These are phyloP conservation scores for Cucurbitaria berberidis DNA, from an alignment of 2,329 filamentous ascomycete genomes.

Conservation along the genomic window DNA sequence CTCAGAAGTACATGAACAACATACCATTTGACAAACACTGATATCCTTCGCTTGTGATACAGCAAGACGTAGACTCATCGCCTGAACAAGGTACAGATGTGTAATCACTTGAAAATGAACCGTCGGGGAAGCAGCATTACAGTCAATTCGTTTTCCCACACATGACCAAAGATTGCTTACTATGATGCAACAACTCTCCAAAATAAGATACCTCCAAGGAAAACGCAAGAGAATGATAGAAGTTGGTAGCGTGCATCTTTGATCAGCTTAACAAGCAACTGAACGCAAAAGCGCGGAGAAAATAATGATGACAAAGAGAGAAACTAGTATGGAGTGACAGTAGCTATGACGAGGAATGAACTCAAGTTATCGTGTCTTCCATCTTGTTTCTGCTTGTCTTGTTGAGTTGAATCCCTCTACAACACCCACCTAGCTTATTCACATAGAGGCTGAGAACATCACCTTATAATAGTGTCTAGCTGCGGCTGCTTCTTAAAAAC, in stretches of 20 bases:
- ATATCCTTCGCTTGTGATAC: constrained; percentile 18
- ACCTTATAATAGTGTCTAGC: not conserved
- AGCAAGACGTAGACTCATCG: constrained; percentile 14
- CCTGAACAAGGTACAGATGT: constrained; percentile 16
- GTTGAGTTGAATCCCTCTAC: not conserved
- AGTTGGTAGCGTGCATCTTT: constrained; percentile 13
- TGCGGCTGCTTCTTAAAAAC: not conserved
- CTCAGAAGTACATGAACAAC: not conserved
- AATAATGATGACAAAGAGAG: not conserved
- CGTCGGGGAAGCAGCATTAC: constrained; percentile 19
- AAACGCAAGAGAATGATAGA: constrained; percentile 19
- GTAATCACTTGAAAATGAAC: constrained; percentile 18
- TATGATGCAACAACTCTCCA: constrained; percentile 14
- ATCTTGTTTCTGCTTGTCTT: not conserved
- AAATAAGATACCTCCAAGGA: constrained; percentile 4
- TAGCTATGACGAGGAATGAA: constrained; percentile 3
- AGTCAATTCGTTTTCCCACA: not conserved
- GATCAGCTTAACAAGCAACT: constrained; percentile 15
- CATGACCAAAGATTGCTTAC: constrained; percentile 4
- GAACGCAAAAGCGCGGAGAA: constrained; percentile 8
- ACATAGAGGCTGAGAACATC: not conserved
- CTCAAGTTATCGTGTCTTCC: not conserved
- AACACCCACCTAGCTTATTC: not conserved
- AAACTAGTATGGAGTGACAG: not conserved
- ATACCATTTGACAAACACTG: constrained; percentile 24